phyloP scores from a whole-genome alignment of 202 grass and related monocot genomes.

The Elaeis oleifera region DNA sequence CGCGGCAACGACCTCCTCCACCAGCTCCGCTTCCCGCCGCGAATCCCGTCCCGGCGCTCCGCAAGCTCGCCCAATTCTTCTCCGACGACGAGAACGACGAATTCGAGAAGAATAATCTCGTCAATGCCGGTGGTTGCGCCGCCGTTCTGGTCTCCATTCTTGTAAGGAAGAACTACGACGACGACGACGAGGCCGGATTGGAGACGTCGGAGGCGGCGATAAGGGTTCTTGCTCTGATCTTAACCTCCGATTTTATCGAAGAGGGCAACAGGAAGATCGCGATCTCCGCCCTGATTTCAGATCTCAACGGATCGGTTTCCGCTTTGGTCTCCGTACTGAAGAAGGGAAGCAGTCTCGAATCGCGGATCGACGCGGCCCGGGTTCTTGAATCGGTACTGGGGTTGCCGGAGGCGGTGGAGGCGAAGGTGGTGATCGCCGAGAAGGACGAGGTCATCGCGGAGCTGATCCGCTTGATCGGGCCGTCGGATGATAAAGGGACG shows the following conservation, averaged over 20 bases:
- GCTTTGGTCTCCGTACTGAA: slow-evolving; percentile 25
- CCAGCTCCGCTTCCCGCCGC: not conserved
- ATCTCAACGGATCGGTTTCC: slow-evolving; percentile 16
- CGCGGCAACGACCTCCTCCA: not conserved
- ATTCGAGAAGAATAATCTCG: slow-evolving; percentile 70
- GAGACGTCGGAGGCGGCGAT: slow-evolving; percentile 5
- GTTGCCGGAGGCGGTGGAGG: not conserved
- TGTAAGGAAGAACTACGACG: slow-evolving; percentile 14
- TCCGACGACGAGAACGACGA: slow-evolving; percentile 64
- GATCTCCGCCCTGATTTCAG: not conserved
- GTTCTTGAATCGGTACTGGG: slow-evolving; percentile 19
- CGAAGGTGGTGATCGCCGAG: slow-evolving; percentile 12
- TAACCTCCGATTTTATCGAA: slow-evolving; percentile 11
- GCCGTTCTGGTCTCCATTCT: slow-evolving; percentile 42
- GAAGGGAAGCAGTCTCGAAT: slow-evolving; percentile 1
- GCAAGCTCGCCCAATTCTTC: slow-evolving; percentile 50
- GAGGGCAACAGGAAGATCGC: slow-evolving; percentile 12
- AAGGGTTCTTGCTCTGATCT: slow-evolving; percentile 3
- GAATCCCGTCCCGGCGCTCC: slow-evolving; percentile 32
- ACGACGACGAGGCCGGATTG: not conserved
- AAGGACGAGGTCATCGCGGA: slow-evolving; percentile 1
- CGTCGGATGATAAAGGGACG: slow-evolving; percentile 48
- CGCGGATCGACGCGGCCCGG: slow-evolving; percentile 10
- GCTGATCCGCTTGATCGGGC: slow-evolving; percentile 10
- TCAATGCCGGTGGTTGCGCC: slow-evolving; percentile 42